Evolutionary conservation across 2,329 filamentous ascomycete genomes (phyloP), one percentile per base, ranked within the genome.

Genomic region (Hirsutella minnesotensis): DNA sequence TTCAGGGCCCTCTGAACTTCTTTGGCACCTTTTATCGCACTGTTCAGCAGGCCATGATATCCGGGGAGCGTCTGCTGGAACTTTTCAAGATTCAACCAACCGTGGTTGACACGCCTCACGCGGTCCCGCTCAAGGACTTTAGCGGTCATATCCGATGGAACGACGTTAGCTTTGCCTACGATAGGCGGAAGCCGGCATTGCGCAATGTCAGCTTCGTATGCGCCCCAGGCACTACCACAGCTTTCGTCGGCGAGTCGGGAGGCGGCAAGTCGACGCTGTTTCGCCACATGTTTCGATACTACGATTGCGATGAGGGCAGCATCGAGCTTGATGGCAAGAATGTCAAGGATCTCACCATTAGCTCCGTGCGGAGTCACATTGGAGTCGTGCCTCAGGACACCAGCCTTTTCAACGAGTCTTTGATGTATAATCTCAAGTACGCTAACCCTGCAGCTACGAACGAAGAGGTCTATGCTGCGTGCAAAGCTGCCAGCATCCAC

Each of bases 231-330:
- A 95, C 88, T 1, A 96, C 89, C 0, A 98, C 90, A 5, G 92
- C 92, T 1, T 81, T 98, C 49, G 92, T 98, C 16, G 92, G 92
- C 49, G 90, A 96, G 61, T 96, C 90, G 27, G 92, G 92, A 38
- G 92, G 92, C 46, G 92, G 92, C 51, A 98, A 98, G 63, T 96
- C 90, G 3, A 98, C 92, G 0, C 77, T 98, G 21, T 95, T 98
- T 69, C 83, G 92, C 40, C 75, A 96, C 39, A 80, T 98, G 59
- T 96, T 95, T 71, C 84, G 92, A 16, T 98, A 95, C 64, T 98
- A 96, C 69, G 94, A 95, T 57, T 78, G 82, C 43, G 72, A 81
- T 41, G 75, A 79, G 41, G 92, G 92, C 30, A 79, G 72, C 55
- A 94, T 96, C 44, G 77, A 83, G 56, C 70, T 98, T 43, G 92